Base-by-base conservation (phyloP, 2,329 filamentous ascomycete genomes). In the Atkinsonella hypoxylon region DNA sequence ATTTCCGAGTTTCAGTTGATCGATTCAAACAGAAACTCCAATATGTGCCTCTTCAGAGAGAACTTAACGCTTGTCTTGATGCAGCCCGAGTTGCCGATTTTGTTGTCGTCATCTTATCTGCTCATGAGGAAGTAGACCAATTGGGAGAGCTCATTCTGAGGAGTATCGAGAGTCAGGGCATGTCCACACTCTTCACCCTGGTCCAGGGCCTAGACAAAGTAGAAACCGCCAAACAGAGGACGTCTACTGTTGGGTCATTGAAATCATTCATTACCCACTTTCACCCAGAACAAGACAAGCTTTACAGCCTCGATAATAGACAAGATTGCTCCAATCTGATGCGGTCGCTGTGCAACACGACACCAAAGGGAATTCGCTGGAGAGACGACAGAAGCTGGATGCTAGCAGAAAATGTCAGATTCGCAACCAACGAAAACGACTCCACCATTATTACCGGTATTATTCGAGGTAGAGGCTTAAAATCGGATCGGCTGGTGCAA, bases 341-440 rank as follows among this genome's bases (percentile, higher is more conserved):
- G 67, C 81, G 94, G 48, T 91, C 89, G 30, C 72, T 98, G 15
- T 98, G 93, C 74, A 95, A 83, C 56, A 89, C 86, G 36, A 89
- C 85, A 42, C 91, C 93, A 11, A 97, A 95, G 70, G 93, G 93
- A 1, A 80, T 98, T n/a, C 75, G 84, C 55, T 98, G 93, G 93
- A 81, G 93, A 59, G 93, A 98, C 48, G 89, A 95, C 57, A 79
- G 93, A 58, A 95, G 89, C 60, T 98, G 93, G 87, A 88, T 98
- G 84, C 71, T 95, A 51, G 81, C 91, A 4, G 93, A 98, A 57
- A 79, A 90, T 30, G 74, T 95, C 49, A 70, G 79, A 58, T 95
- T 89, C 76, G 76, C 80, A 11, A 74, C 79, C 30, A 73, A 70
- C 4, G 75, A 75, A 11, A 72, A 75, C 1, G 75, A 78, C n/a